Evolutionary conservation across 1,284 basidiomycete genomes (phyloP), one percentile per base, ranked within the genome.

Genomic region (Irpex lacteus): DNA sequence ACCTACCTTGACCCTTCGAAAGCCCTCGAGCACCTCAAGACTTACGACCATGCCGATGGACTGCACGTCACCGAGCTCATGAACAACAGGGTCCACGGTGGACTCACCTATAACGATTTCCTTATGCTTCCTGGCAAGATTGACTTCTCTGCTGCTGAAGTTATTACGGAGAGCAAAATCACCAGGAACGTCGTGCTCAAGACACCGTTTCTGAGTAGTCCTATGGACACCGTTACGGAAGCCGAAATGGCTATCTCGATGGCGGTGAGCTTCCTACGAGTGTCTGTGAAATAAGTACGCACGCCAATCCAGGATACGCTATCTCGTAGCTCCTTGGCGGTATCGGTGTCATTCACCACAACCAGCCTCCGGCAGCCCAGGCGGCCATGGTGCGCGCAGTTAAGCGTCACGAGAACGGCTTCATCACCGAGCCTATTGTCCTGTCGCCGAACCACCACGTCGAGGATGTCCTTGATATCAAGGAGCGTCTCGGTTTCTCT

Each of bases 201-300:
- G 81, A 96, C 96, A 0, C 97, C 98, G 0, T 98, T 99, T 81
- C 83, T 98, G 81, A 98, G 95, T 76, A 97, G 95, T 65, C 97
- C 98, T 52, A 99, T 99, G 97, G 97, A 99, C 82, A 99, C 97
- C 38, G 97, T 99, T 69, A 99, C 98, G 2, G 97, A 98, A 81
- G 88, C 86, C 66, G 90, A 96, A 71, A 99, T 99, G 96, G 97
- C 97, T 60, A 98, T 99, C 73, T 84, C 92, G 56, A 90, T 98
- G 83, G 96, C 96, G 70, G 91, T 92, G 75, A 79, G 90, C 79
- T 65, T 54, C 26, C 32, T 19, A 36, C 58, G 65, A 58, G 19
- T 60, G n/a, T 54, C 50, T 37, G 9, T 26, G 15, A 11, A 21
- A 57, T 19, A 9, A 34, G 58, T 34, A 15, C 40, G 59, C 64